Percentiles rank a stretch among this genome's conserved stretches.
Evolutionary conservation across 2,329 filamentous ascomycete species (phyloP).

Genomic region (Arthroderma uncinatum): DNA sequence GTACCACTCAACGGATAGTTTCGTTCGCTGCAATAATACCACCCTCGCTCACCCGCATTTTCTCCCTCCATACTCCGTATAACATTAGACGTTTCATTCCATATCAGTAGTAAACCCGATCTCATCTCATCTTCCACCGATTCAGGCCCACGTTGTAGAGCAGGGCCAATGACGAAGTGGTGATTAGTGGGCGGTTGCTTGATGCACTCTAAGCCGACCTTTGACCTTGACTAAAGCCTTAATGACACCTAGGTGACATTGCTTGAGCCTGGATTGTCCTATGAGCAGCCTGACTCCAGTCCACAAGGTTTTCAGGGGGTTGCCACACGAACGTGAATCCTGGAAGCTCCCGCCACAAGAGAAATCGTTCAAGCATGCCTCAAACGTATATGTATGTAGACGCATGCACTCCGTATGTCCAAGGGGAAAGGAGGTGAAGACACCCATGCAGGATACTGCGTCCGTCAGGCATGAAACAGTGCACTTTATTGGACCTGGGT

Average conservation of each 20-base stretch:
- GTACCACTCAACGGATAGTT: neutral
- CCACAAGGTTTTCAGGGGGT: conserved; percentile 2
- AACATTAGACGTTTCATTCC: no score
- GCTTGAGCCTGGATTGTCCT: neutral
- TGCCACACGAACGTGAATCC: neutral
- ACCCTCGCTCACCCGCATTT: neutral
- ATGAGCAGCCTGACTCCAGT: neutral
- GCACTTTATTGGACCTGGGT: neutral
- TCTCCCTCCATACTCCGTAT: neutral
- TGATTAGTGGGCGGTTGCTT: neutral
- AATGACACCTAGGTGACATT: neutral
- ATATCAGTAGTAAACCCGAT: no score
- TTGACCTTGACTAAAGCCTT: neutral
- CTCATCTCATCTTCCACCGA: no score
- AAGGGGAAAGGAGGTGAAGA: neutral
- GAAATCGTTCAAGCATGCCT: neutral
- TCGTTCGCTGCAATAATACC: neutral
- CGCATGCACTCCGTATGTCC: neutral
- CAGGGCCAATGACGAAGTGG: neutral
- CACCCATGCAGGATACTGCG: neutral
- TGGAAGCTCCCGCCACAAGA: conserved; percentile 1
- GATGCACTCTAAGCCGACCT: neutral
- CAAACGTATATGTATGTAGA: neutral
- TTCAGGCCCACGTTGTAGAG: neutral
- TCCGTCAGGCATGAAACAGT: neutral